Conservation (phyloP, 2,329 filamentous ascomycete species). For the Rasamsonia emersonii region DNA sequence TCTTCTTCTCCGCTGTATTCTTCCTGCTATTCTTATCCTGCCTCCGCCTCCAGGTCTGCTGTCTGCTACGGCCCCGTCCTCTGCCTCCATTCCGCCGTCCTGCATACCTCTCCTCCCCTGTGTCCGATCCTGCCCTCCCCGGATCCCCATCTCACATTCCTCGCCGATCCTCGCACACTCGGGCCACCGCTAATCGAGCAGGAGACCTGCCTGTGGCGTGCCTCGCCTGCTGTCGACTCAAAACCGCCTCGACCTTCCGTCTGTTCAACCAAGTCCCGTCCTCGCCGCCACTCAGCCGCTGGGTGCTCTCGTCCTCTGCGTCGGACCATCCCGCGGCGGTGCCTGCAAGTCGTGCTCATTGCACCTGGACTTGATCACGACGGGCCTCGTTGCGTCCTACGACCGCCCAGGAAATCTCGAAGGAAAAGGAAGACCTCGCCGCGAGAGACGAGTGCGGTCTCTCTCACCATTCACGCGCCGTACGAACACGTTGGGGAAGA, state of each 20-base stretch:
- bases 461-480: constrained; percentile 25
- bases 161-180: constrained; percentile 14
- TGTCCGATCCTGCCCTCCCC: constrained; percentile 8
- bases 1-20: no score
- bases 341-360: no score
- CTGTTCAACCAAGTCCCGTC: neutral
- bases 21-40: constrained; percentile 15
- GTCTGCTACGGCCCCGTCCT: constrained; percentile 16
- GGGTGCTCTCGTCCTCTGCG: no score
- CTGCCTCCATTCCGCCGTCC: constrained; percentile 11
- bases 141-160: constrained; percentile 10
- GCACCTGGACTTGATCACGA: no score
- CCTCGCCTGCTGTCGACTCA: neutral
- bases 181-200: constrained; percentile 11
- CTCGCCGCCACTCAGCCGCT: no score
- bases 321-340: no score
- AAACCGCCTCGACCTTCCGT: neutral
- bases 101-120: constrained; percentile 10
- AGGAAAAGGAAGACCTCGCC: constrained; percentile 9
- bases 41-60: constrained; percentile 22
- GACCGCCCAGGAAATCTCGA: constrained; percentile 6
- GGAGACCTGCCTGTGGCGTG: constrained; percentile 1
- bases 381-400: no score
- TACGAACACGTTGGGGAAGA: constrained; percentile 36
- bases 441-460: constrained; percentile 13